Evolutionary conservation across 192 early-diverging fungal genomes (phyloP), one percentile per base, ranked within the genome.

Genomic region (Chytriomyces confervae): DNA sequence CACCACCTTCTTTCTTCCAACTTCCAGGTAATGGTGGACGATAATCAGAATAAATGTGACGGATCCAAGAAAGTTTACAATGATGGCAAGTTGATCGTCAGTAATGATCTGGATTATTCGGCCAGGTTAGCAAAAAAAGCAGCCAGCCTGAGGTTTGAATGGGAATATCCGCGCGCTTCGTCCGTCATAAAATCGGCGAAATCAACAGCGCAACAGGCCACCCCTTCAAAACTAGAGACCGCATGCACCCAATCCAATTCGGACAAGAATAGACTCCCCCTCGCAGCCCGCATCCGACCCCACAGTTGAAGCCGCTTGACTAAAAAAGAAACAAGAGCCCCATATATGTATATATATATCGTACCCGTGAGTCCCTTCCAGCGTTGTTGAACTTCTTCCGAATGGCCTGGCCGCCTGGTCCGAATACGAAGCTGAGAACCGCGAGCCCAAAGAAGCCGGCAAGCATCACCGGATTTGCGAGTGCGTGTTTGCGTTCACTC

Each of bases 21-120:
- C 69, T 45, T 77, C 75, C 75, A 77, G 44, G 51, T 46, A 77
- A 44, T 77, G 75, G 46, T 77, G 75, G 16, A 77, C 8, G 27
- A 77, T 69, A 69, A 77, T 77, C 75, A 77, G 49, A 23, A 77
- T 44, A 46, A 77, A 77, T 16, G 64, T 67, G 6, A 8, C 47
- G 36, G 75, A 43, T 67, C 75, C 75, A 5, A 77, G 29, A 20
- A 77, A 11, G 65, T 77, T 77, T 46, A 77, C 75, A 36, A 66
- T 77, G 27, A 77, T 46, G 8, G 65, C 66, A 46, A 77, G 66
- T 51, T 77, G 75, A 11, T 77, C 51, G 63, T 77, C 75, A 8
- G 75, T 77, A 53, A 77, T 77, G 46, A 69, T 65, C 75, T 77
- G 29, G 18, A 11, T 1, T n/a, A 20, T 9, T n/a, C 20, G 53